Conservation (phyloP, 2,329 filamentous ascomycete genomes). For the Apiospora kogelbergensis region DNA sequence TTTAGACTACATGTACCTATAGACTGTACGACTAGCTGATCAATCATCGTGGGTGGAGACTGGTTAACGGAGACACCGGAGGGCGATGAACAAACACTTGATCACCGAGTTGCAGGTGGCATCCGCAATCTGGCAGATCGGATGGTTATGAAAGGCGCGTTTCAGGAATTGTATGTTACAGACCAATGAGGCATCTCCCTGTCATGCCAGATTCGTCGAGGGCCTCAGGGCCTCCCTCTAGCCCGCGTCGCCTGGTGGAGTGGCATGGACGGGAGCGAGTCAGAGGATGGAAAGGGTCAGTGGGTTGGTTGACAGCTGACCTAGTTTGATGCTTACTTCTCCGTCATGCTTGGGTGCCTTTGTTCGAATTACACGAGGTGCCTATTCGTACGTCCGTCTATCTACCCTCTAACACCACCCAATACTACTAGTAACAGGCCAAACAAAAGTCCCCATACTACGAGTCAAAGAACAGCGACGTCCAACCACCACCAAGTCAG, state of each 20-base stretch:
- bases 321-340: too few species aligned
- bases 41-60: background rate
- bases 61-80: background rate
- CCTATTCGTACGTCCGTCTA: too few species aligned
- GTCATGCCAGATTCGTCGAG: background rate
- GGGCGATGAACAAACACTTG: constrained; percentile 4
- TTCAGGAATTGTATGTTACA: background rate
- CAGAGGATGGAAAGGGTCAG: background rate
- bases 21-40: background rate
- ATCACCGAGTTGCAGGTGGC: background rate
- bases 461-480: background rate
- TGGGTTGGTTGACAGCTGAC: background rate
- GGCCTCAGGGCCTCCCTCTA: too few species aligned
- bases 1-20: background rate
- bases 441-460: too few species aligned
- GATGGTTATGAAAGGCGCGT: background rate
- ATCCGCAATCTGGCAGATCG: background rate
- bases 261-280: background rate
- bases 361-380: background rate
- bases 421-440: too few species aligned
- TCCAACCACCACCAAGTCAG: background rate
- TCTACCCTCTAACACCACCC: too few species aligned
- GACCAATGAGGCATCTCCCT: background rate
- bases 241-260: background rate
- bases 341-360: too few species aligned